A percentile compares a stretch with the other conserved stretches of the same genome.
Evolutionary conservation across 2,329 filamentous ascomycete genomes (phyloP).

Genomic region (Sporothrix variecibatus): DNA sequence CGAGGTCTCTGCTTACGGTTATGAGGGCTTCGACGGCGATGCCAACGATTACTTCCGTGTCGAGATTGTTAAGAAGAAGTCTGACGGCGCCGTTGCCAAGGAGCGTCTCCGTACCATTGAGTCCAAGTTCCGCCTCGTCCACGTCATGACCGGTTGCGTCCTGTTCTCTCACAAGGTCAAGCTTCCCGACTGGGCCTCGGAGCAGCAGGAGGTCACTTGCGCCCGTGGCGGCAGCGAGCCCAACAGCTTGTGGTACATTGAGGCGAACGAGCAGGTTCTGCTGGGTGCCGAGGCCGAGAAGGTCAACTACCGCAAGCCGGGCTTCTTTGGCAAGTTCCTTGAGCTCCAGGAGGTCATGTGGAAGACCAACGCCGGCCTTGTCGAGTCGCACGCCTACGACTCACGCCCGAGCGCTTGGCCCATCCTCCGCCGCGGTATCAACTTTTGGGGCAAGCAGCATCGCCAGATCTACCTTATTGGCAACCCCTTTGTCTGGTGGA

Average conservation of each 20-base stretch:
- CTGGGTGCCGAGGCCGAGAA: slow-evolving; percentile 78
- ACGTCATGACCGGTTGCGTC: slow-evolving; percentile 94
- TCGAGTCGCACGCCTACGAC: slow-evolving; percentile 97
- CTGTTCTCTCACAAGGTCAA: slow-evolving; percentile 99
- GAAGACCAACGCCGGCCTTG: slow-evolving; percentile 94
- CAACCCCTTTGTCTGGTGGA: slow-evolving; percentile 95
- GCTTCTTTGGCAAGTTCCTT: slow-evolving; percentile 97
- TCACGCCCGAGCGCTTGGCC: slow-evolving; percentile 94
- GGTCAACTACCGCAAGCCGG: slow-evolving; percentile 92
- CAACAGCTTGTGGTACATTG: slow-evolving; percentile 97
- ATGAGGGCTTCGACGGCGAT: slow-evolving; percentile 94
- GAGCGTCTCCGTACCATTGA: slow-evolving; percentile 88
- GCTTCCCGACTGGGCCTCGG: slow-evolving; percentile 94
- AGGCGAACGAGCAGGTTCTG: slow-evolving; percentile 82
- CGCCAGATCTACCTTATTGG: slow-evolving; percentile 96
- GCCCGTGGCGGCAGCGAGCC: slow-evolving; percentile 87
- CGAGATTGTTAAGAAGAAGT: slow-evolving; percentile 91
- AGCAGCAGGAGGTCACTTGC: slow-evolving; percentile 99
- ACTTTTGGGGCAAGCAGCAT: slow-evolving; percentile 96
- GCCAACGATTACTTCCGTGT: slow-evolving; percentile 95
- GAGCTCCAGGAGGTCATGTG: slow-evolving; percentile 98
- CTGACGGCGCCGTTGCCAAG: slow-evolving; percentile 75
- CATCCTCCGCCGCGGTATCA: slow-evolving; percentile 88
- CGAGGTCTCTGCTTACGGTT: slow-evolving; percentile 94
- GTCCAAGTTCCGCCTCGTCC: slow-evolving; percentile 92